Base-by-base conservation (phyloP, 2,329 filamentous ascomycete species). In the Clonostachys byssicola region DNA sequence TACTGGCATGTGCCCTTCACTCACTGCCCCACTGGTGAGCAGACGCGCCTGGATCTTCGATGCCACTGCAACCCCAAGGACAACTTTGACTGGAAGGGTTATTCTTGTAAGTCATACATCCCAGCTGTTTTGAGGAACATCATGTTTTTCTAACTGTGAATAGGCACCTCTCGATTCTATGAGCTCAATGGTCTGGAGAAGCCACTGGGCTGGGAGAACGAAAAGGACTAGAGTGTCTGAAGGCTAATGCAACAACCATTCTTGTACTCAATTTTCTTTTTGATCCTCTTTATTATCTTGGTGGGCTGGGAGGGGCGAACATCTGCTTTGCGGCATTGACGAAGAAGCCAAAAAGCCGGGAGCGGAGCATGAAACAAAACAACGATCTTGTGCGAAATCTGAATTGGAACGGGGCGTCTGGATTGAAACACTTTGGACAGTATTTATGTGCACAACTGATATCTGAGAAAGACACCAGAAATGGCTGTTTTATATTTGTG, bases 11-110 rank as follows among this genome's bases (percentile, higher is more conserved):
- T 96, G 20, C 94, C 94, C 18, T 99, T 99, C 66, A 97, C 92
- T 5, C 94, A 99, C 70, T 99, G 94, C 69, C 94, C 94, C 3
- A 96, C 91, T 1, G 88, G 87, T 47, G 90, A 97, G 70, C 80
- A 96, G 71, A 83, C 80, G 46, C 83, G 92, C 54, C 68, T 92
- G 47, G 86, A 96, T 55, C 82, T 92, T 56, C 92, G 89, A 65
- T 99, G 94, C 69, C 87, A 92, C 68, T 99, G 94, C 73, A 91
- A 99, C 62, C 92, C 94, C 8, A 85, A 86, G 61, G 89, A 97
- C 50, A 99, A 99, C 75, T 99, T 99, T 76, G 94, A 99, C 71
- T 99, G 95, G 95, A 96, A 96, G 70, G 88, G 89, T 45, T 97
- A 96, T 67, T 96, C 90, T 65, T 97, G 92, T 95, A 81, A 75